phyloP scores from a whole-genome alignment of 345 rosid genomes.

The Carallia brachiata region DNA sequence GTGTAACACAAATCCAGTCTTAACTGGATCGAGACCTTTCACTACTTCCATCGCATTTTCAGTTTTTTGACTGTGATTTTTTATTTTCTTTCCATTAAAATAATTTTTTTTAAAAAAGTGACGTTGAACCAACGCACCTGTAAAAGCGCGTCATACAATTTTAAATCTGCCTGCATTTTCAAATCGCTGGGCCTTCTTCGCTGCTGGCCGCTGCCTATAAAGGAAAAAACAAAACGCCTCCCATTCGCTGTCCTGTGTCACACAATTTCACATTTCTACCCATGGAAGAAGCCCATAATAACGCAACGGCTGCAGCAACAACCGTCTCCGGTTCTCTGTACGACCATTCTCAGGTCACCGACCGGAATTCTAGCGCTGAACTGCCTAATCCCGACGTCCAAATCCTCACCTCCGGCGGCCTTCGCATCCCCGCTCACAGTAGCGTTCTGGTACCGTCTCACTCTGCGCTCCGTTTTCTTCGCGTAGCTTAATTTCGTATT shows the following conservation, averaged over 20 bases:
- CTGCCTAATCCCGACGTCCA: constrained; percentile 53
- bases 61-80: no score
- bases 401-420: constrained; percentile 69
- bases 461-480: background rate
- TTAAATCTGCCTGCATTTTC: no score
- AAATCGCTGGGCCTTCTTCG: background rate
- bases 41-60: no score
- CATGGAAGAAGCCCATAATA: constrained; percentile 8
- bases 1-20: no score
- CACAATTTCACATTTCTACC: background rate
- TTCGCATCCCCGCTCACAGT: constrained; percentile 66
- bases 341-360: constrained; percentile 9
- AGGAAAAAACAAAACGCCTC: background rate
- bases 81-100: no score
- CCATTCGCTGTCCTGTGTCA: background rate
- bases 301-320: constrained; percentile 14
- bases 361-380: constrained; percentile 14
- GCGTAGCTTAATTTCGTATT: background rate
- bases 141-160: background rate
- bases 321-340: constrained; percentile 7
- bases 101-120: no score
- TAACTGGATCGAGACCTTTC: no score
- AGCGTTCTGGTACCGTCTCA: constrained; percentile 49
- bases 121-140: background rate
- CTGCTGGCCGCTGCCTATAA: background rate